phyloP scores from a whole-genome alignment of 768 basidiomycete species.

The Xerocomellus amylosporus region DNA sequence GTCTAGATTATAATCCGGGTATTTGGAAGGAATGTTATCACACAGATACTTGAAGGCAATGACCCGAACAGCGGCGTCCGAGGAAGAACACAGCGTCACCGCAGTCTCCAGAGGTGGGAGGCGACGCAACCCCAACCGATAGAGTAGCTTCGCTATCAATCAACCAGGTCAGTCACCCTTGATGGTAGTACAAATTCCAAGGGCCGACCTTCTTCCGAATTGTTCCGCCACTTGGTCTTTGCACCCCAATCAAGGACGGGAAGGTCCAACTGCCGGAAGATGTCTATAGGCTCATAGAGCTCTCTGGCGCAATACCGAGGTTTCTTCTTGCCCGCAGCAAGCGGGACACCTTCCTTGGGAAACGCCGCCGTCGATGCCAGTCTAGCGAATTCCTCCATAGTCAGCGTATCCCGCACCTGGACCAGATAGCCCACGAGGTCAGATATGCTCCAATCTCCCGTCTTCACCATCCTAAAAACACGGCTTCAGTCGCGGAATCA shows the following conservation, averaged over 20 bases:
- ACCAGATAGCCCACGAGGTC: slow-evolving; percentile 88
- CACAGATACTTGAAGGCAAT: slow-evolving; percentile 79
- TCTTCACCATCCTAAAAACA: slow-evolving; percentile 71
- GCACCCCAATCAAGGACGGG: slow-evolving; percentile 88
- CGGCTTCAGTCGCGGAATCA: background rate
- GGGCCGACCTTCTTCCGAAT: slow-evolving; percentile 79
- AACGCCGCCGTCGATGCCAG: slow-evolving; percentile 73
- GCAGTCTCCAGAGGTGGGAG: slow-evolving; percentile 66
- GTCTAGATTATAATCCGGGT: slow-evolving; percentile 55
- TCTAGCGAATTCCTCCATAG: slow-evolving; percentile 53
- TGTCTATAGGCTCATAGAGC: slow-evolving; percentile 81
- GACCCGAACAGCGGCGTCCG: slow-evolving; percentile 47
- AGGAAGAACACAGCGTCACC: slow-evolving; percentile 64
- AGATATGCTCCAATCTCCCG: slow-evolving; percentile 84
- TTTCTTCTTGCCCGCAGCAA: slow-evolving; percentile 34
- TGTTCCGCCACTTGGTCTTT: slow-evolving; percentile 71
- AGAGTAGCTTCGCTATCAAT: slow-evolving; percentile 71
- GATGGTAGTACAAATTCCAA: background rate
- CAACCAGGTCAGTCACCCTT: background rate
- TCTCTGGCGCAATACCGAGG: slow-evolving; percentile 61
- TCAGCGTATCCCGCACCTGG: slow-evolving; percentile 65
- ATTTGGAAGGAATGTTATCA: slow-evolving; percentile 64
- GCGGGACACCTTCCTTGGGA: slow-evolving; percentile 46
- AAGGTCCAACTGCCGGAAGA: slow-evolving; percentile 67
- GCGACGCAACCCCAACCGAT: slow-evolving; percentile 63